These are phyloP conservation scores for Russula emetica DNA, from an alignment of 768 basidiomycete genomes.

Conservation along the genomic window DNA sequence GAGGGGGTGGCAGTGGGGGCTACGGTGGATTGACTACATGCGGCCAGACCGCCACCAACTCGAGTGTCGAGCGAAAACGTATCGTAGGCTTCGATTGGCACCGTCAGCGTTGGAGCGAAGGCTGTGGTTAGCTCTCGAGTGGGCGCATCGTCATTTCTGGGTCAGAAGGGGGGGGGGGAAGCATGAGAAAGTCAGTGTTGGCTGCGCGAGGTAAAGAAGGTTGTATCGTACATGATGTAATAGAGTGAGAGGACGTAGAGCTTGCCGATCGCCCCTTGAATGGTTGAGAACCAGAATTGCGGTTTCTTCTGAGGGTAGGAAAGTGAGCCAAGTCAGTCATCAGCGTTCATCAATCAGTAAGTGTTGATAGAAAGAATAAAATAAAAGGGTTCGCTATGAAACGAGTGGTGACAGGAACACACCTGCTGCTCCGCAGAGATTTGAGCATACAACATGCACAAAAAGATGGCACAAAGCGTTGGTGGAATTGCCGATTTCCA, in stretches of 20 bases:
- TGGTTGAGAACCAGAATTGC: constrained; percentile 1
- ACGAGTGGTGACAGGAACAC: neutral
- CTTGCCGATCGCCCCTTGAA: constrained; percentile 16
- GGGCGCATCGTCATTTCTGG: neutral
- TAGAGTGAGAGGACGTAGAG: constrained; percentile 22
- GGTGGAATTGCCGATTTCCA: constrained; percentile 21
- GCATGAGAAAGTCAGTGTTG: neutral
- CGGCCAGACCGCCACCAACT: too few species aligned
- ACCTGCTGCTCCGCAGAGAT: neutral
- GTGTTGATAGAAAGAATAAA: neutral
- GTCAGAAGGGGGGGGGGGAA: neutral
- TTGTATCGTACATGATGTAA: constrained; percentile 11
- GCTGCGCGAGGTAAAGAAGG: neutral
- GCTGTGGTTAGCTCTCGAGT: neutral
- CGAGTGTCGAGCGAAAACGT: neutral
- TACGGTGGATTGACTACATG: neutral
- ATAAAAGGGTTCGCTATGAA: neutral
- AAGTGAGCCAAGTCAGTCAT: neutral
- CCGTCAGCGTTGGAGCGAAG: constrained; percentile 3
- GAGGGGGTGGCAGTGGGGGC: neutral
- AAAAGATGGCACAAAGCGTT: constrained; percentile 8
- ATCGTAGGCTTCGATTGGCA: constrained; percentile 1
- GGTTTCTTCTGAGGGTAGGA: neutral
- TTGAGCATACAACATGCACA: constrained; percentile 1
- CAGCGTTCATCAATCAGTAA: neutral